Percentiles rank a stretch among this genome's conserved stretches.
Evolutionary conservation across 257 asterid species (phyloP).

Genomic region (Agastache rugosa): DNA sequence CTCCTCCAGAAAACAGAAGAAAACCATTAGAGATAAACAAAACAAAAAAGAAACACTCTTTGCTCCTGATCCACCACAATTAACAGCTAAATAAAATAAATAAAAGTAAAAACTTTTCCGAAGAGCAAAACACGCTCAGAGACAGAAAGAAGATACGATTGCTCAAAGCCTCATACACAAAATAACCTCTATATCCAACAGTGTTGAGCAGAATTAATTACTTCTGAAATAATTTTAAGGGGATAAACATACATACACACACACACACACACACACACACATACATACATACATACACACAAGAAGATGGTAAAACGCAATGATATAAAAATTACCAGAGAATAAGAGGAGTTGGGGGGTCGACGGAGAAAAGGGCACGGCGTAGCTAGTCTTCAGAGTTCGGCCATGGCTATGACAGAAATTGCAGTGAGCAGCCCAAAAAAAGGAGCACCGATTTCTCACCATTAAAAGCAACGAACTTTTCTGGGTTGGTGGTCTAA

Average conservation of each 20-base stretch:
- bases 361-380: conserved; percentile 12
- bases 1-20: background rate
- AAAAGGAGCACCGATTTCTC: background rate
- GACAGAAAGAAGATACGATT: background rate
- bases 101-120: background rate
- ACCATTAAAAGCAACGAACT: background rate
- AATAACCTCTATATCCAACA: background rate
- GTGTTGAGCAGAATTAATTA: background rate
- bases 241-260: background rate
- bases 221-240: background rate
- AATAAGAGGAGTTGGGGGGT: background rate
- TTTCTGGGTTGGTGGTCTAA: conserved; percentile 3
- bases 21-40: background rate
- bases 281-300: background rate
- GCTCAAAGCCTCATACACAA: background rate
- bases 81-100: no score
- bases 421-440: conserved; percentile 16
- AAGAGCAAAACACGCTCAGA: background rate
- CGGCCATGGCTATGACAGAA: conserved; percentile 17
- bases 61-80: conserved; percentile 26
- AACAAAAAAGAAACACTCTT: background rate
- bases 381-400: background rate
- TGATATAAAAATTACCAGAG: conserved; percentile 7
- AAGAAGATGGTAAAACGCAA: background rate
- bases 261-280: background rate